Conservation (phyloP, 768 basidiomycete species). For the Hypholoma fasciculare region DNA sequence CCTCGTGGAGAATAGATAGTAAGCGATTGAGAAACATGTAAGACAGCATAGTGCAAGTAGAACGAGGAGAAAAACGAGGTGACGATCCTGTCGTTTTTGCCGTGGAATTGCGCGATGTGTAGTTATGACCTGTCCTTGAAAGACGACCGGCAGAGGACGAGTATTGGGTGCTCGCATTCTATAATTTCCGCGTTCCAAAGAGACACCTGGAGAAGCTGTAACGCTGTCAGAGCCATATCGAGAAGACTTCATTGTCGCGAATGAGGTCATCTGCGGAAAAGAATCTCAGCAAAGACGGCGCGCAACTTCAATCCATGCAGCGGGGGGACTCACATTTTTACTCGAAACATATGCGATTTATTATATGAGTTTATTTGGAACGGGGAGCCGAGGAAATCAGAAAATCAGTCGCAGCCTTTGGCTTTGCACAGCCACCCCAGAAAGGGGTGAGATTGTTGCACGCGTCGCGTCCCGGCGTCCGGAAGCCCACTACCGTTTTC, state of each 20-base stretch:
- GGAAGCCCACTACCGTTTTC: not conserved
- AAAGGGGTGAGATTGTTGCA: not conserved
- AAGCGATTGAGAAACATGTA: constrained; percentile 57
- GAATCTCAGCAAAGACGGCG: too few species aligned
- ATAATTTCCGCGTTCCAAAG: constrained; percentile 65
- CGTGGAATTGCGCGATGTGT: constrained; percentile 7
- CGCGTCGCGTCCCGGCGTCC: not conserved
- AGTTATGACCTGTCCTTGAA: not conserved
- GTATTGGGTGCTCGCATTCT: constrained; percentile 51
- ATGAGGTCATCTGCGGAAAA: too few species aligned
- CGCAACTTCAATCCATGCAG: too few species aligned
- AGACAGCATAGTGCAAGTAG: constrained; percentile 49
- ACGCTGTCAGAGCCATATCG: not conserved
- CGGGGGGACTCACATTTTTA: not conserved
- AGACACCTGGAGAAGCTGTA: constrained; percentile 59
- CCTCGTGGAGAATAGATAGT: constrained; percentile 67
- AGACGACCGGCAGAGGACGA: constrained; percentile 17
- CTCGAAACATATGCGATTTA: not conserved
- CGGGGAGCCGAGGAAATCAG: too few species aligned
- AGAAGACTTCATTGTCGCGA: not conserved
- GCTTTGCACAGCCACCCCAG: not conserved
- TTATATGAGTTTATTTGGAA: not conserved
- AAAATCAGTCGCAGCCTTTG: too few species aligned
- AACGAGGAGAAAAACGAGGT: constrained; percentile 40
- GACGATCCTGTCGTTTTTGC: constrained; percentile 22